Base-by-base conservation (phyloP, 2,329 filamentous ascomycete species). In the Ophiocordyceps camponoti-saundersi region DNA sequence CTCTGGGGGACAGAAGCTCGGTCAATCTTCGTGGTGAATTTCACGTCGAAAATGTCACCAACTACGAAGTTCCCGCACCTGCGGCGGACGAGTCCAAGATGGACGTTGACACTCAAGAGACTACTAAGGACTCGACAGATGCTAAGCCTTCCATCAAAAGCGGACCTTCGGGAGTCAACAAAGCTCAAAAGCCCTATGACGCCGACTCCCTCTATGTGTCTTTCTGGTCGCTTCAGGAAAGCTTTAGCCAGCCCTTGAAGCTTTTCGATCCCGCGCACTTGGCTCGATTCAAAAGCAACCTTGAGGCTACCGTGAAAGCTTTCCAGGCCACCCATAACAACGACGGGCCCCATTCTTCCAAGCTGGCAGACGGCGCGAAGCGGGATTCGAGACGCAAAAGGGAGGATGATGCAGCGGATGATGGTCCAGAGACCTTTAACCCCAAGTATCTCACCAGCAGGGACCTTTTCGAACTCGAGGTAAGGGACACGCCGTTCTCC, bases 401-500 rank as follows among this genome's bases (percentile, higher is more conserved):
- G 42, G 71, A 74, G 12, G 53, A 53, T 18, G 72, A 71, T 41
- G 65, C 66, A 26, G 72, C 77, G 46, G 75, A 77, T 8, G 74
- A 77, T 47, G 51, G 52, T 16, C 52, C 56, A 1, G 62, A 61
- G 46, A 54, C 59, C 22, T 96, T 95, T 66, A 98, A 98, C 57
- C 90, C 93, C 1, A 98, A 96, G 60, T 99, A 98, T 60, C 74
- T 99, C 18, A 99, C 92, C n/a, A 96, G 89, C 61, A 77, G 84
- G 53, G 93, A 98, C 60, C 71, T 99, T 1, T 99, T 99, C 62
- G 87, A 93, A 56, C 76, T 98, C 43, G 92, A 98, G 74, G 84
- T 87, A 71, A 50, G 67, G 44, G 23, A 15, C 6, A 42, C 40
- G 6, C 3, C 40, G 7, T 22, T n/a, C 21, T 13, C n/a, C n/a